Evolutionary conservation across 495 filamentous ascomycete species (phyloP).

Genomic region (Penicilliopsis zonata): DNA sequence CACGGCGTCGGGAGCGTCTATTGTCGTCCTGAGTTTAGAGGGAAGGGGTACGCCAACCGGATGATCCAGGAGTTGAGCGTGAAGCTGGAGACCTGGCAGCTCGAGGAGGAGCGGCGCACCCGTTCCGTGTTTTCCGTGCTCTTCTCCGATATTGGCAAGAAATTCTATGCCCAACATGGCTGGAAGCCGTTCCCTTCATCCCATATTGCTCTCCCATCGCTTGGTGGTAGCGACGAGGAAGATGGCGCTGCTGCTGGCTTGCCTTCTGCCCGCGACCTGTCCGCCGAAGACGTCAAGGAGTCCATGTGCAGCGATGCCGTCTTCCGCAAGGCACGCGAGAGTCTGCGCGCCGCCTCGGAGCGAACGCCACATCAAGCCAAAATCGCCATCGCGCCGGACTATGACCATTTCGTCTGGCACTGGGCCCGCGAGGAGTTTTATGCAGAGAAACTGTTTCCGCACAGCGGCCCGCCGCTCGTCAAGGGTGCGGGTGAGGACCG

Average conservation of each 20-base stretch:
- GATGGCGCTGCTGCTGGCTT: slow-evolving; percentile 6
- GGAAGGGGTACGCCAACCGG: slow-evolving; percentile 66
- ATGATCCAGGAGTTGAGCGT: slow-evolving; percentile 48
- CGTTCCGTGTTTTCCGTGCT: slow-evolving; percentile 54
- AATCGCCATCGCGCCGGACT: slow-evolving; percentile 62
- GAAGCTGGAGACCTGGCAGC: slow-evolving; percentile 41
- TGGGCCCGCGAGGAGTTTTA: slow-evolving; percentile 80
- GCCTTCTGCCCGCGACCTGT: slow-evolving; percentile 12
- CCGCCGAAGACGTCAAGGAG: slow-evolving; percentile 17
- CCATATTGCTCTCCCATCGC: slow-evolving; percentile 53
- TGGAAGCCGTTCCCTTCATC: slow-evolving; percentile 64
- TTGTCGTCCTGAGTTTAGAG: slow-evolving; percentile 57
- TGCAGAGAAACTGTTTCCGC: slow-evolving; percentile 33
- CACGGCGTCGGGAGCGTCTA: slow-evolving; percentile 86
- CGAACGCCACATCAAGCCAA: slow-evolving; percentile 16
- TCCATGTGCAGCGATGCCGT: slow-evolving; percentile 24
- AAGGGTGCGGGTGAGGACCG: slow-evolving; percentile 56
- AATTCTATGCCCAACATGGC: slow-evolving; percentile 73
- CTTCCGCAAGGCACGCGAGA: slow-evolving; percentile 19
- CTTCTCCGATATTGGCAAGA: slow-evolving; percentile 91
- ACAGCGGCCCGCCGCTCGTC: slow-evolving; percentile 33
- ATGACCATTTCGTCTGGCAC: slow-evolving; percentile 71
- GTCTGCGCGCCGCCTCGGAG: slow-evolving; percentile 19
- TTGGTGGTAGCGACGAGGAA: slow-evolving; percentile 13
- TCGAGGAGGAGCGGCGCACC: slow-evolving; percentile 22